phyloP scores from a whole-genome alignment of 2,329 filamentous ascomycete genomes.

The Trichophyton rubrum region DNA sequence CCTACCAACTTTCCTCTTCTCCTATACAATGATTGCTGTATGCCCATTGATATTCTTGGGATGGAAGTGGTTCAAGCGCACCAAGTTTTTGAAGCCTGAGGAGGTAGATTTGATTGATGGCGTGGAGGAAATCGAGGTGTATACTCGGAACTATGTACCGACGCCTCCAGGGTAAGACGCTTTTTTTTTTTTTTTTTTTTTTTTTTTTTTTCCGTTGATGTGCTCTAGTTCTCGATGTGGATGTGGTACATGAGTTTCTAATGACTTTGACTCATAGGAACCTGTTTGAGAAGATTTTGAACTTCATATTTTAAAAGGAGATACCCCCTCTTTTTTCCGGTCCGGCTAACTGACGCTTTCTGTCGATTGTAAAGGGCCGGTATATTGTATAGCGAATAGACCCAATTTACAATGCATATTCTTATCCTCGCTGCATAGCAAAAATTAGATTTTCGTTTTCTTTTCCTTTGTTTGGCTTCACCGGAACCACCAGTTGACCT shows the following conservation, averaged over 20 bases:
- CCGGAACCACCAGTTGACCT: slow-evolving; percentile 72
- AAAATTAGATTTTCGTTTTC: neutral
- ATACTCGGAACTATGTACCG: slow-evolving; percentile 49
- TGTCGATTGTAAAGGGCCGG: neutral
- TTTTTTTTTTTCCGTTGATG: too few relatives aligned
- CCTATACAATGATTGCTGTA: slow-evolving; percentile 61
- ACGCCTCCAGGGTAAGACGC: slow-evolving; percentile 38
- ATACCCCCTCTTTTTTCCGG: neutral
- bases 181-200: too few relatives aligned
- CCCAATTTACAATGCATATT: neutral
- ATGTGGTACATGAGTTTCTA: neutral
- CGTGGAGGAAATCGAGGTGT: slow-evolving; percentile 55
- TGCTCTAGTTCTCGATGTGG: neutral
- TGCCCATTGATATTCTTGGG: slow-evolving; percentile 57
- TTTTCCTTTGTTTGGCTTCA: slow-evolving; percentile 30
- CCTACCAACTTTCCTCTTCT: slow-evolving; percentile 59
- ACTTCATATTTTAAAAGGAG: slow-evolving; percentile 14
- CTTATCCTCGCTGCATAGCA: neutral
- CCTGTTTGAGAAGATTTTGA: slow-evolving; percentile 14
- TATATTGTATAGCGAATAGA: neutral
- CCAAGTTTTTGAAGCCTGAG: slow-evolving; percentile 42
- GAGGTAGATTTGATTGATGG: slow-evolving; percentile 53
- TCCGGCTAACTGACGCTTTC: neutral
- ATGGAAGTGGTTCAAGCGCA: slow-evolving; percentile 60
- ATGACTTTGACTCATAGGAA: slow-evolving; percentile 16